Base-by-base conservation (phyloP, 352 stramenopile genomes). In the Phytopythium sindhum region DNA sequence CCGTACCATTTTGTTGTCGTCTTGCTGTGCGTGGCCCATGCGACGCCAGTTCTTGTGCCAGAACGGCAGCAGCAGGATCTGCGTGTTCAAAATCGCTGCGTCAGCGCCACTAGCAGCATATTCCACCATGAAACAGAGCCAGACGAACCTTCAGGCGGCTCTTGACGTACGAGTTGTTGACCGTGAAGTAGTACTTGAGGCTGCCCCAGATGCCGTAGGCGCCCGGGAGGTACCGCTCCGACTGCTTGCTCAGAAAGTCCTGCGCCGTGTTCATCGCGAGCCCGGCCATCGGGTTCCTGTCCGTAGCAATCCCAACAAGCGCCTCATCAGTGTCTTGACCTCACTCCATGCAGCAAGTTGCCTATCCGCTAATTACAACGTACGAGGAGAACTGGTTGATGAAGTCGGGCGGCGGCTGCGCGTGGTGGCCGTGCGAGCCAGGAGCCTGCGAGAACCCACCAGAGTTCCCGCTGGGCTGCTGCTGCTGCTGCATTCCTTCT, bases 161-260 rank as follows among this genome's bases (percentile, higher is more conserved):
- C 56, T 89, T 88, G 33, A 97, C 88, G 66, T 96, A 97, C 65
- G 75, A 89, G 74, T 96, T 97, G 73, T 95, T 92, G 60, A 96
- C 88, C 53, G 81, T 93, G 62, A 96, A 96, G 54, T 95, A 96
- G 67, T 94, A 94, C 73, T 96, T 96, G 58, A 93, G 72, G 51
- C 74, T 92, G 12, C 84, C 85, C 77, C 87, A 90, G 37, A 92
- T 64, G 11, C 83, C 85, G 56, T 93, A 90, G 12, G 87, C 87
- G 12, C 85, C 84, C 0, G 87, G 87, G 17, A 95, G 69, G 48
- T 93, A 95, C 57, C 90, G 80, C 60, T 86, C 76, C 55, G 84
- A 91, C 57, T 95, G 85, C 50, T 95, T 91, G 55, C 86, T 73
- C 58, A 95, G 66, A 56, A 93, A 91, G 66, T 92, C 81, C 63